Percentiles rank a stretch among this genome's conserved stretches.
phyloP scores from a whole-genome alignment of 805 yeast species.

The Yamadazyma takamatsuzukensis region DNA sequence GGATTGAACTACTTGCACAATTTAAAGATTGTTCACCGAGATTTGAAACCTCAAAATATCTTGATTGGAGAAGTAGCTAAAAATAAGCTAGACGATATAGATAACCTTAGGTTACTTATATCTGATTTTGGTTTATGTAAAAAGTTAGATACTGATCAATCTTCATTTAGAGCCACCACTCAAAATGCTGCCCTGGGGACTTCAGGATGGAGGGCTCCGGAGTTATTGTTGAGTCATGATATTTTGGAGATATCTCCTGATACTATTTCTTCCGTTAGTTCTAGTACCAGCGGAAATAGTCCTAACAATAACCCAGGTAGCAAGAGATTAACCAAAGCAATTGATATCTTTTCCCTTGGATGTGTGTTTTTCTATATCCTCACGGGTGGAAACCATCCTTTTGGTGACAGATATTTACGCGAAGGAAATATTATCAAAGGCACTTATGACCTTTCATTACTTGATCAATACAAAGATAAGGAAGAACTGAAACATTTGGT shows the following conservation, averaged over 20 bases:
- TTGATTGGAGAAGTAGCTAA: constrained; percentile 63
- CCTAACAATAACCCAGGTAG: constrained; percentile 2
- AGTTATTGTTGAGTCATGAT: constrained; percentile 49
- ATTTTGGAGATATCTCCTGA: constrained; percentile 37
- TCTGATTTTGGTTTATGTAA: constrained; percentile 97
- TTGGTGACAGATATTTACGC: constrained; percentile 85
- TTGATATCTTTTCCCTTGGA: constrained; percentile 92
- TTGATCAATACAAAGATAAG: constrained; percentile 41
- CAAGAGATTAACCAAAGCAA: constrained; percentile 77
- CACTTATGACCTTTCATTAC: constrained; percentile 46
- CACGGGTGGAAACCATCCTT: constrained; percentile 85
- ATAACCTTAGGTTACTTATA: constrained; percentile 59
- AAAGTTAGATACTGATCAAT: constrained; percentile 85
- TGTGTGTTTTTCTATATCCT: constrained; percentile 88
- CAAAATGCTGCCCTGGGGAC: constrained; percentile 91
- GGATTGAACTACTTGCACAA: constrained; percentile 88
- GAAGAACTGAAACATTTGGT: constrained; percentile 74
- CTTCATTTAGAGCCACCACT: constrained; percentile 88
- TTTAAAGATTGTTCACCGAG: constrained; percentile 89
- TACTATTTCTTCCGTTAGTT: constrained; percentile 25
- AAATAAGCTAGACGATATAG: constrained; percentile 14
- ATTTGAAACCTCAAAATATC: constrained; percentile 91
- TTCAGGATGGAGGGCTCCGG: constrained; percentile 98
- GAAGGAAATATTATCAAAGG: constrained; percentile 85
- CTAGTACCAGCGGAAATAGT: constrained; percentile 15